Evolutionary conservation across 306 rosid genomes (phyloP), one percentile per base, ranked within the genome.

Genomic region (Prunus armeniaca): DNA sequence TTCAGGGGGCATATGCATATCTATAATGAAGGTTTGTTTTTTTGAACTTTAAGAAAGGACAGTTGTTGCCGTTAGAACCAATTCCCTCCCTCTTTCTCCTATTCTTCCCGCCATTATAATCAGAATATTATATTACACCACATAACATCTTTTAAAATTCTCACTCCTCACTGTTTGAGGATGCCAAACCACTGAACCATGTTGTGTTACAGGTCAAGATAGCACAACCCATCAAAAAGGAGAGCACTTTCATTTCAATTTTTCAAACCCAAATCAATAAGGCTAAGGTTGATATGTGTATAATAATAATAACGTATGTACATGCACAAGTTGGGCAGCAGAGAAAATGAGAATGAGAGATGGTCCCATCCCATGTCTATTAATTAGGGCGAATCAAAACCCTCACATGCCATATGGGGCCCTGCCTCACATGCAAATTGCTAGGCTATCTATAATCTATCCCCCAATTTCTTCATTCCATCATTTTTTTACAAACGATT

Each of bases 381-480:
- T n/a, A 10, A 20, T 51, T 67, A 71, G 65, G 43, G 25, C 52
- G 4, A 4, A 17, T n/a, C 3, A 8, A 28, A 10, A 58, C 19
- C 45, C 20, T 73, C 80, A 78, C 78, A 64, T 82, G 83, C 58
- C 30, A 13, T 1, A 56, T 75, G 80, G 80, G 79, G 72, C 45
- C 84, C 80, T 63, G 46, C 27, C 75, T 76, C 86, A 79, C 83
- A 71, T 83, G 86, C 51, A 54, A 24, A 22, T 47, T 27, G 66
- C 41, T 27, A 28, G 57, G 57, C 9, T 52, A 52, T 52, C 22
- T 11, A 47, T 47, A 3, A 47, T 47, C 13, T 13, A 12, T 13
- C 1, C 52, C 18, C 5, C 4, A 3, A 11, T 47, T 12, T 13
- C 7, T 52, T 52, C 57, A 6, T 52, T n/a, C 46, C 30, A 61